Conservation (phyloP, 179 eudicot species). For the Spergularia azorica region DNA sequence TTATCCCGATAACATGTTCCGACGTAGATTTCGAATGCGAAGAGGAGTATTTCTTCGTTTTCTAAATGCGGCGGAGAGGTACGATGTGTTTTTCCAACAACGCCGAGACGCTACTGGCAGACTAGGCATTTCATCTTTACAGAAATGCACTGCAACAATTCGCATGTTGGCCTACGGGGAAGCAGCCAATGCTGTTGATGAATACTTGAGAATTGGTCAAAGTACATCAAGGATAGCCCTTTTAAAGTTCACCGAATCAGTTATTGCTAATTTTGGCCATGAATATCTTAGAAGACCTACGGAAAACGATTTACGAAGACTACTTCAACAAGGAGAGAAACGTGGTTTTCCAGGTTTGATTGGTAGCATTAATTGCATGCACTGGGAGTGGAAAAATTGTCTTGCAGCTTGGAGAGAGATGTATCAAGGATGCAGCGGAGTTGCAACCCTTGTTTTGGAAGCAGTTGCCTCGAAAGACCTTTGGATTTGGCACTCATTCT, state of each 20-base stretch:
- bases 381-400: too few relatives aligned
- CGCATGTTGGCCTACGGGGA: background rate
- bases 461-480: conserved; percentile 7
- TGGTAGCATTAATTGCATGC: too few relatives aligned
- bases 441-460: background rate
- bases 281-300: too few relatives aligned
- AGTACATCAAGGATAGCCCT: background rate
- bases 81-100: background rate
- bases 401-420: too few relatives aligned
- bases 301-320: too few relatives aligned
- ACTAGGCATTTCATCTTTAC: background rate
- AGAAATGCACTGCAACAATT: conserved; percentile 7
- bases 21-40: conserved; percentile 11
- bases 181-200: background rate
- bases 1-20: conserved; percentile 4
- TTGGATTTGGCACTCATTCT: conserved; percentile 12
- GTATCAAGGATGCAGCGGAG: background rate
- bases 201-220: background rate
- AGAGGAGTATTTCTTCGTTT: conserved; percentile 6
- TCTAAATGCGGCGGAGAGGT: background rate
- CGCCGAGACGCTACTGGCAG: conserved; percentile 6
- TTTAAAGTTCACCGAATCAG: background rate
- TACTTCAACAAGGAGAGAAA: too few relatives aligned
- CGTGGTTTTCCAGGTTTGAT: too few relatives aligned
- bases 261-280: background rate